Evolutionary conservation across 1,139 yeast genomes (phyloP).

Genomic region (Blastobotrys arbuscula): DNA sequence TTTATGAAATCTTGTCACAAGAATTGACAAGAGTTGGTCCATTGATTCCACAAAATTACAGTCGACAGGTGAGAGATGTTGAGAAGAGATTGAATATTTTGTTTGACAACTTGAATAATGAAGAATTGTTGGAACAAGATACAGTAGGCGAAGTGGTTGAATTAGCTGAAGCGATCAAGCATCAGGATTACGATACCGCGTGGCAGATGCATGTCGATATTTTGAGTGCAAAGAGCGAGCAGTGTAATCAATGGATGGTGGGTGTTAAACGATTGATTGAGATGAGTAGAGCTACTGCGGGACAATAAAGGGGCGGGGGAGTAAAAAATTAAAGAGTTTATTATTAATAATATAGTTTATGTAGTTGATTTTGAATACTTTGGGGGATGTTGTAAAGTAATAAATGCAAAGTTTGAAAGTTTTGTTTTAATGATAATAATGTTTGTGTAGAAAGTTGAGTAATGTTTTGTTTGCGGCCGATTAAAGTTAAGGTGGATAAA

Average conservation of each 20-base stretch:
- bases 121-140: conserved; percentile 56
- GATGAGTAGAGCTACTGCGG: conserved; percentile 42
- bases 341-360: neutral
- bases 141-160: conserved; percentile 50
- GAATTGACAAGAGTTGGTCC: conserved; percentile 65
- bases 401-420: too few relatives aligned
- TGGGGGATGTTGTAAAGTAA: neutral
- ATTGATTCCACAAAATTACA: conserved; percentile 65
- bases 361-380: neutral
- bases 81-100: conserved; percentile 73
- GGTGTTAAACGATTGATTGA: conserved; percentile 87
- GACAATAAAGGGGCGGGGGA: neutral
- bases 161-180: conserved; percentile 47
- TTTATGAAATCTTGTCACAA: conserved; percentile 49
- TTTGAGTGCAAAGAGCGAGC: conserved; percentile 61
- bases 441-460: too few relatives aligned
- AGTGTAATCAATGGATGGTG: conserved; percentile 88
- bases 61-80: conserved; percentile 73
- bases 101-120: conserved; percentile 75
- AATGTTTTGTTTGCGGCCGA: neutral
- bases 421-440: too few relatives aligned
- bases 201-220: conserved; percentile 47
- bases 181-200: conserved; percentile 57
- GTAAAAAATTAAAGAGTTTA: neutral
- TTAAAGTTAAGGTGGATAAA: neutral